Base-by-base conservation (phyloP, 2,329 filamentous ascomycete genomes). In the Apiospora arundinis region DNA sequence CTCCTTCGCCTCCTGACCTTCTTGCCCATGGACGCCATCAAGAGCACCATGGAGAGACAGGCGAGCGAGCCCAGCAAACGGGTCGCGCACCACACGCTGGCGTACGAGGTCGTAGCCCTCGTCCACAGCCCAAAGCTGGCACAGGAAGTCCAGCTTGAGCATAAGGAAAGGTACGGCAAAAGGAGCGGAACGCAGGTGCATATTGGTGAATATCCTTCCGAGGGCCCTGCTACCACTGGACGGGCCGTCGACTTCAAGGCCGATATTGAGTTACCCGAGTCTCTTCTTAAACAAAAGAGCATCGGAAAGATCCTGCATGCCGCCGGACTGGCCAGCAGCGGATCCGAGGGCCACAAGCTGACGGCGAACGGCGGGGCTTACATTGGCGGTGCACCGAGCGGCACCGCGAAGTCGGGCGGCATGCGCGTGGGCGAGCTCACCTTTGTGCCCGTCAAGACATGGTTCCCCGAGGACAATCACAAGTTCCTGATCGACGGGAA, bases 1-100 rank as follows among this genome's bases (percentile, higher is more conserved):
- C 92, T 97, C 73, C 86, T 99, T 52, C 95, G 93, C 79, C 88
- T 97, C 28, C 95, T 99, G 80, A 99, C 96, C 0, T 97, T 99
- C 79, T 82, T 97, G 48, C 93, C 95, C 0, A 76, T 93, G 2
- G 78, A 86, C 9, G 81, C 90, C n/a, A 97, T 99, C 74, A 78
- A 86, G 3, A 77, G 84, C 18, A 81, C 93, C 69, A 93, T 98
- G 89, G 80, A 84, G 44, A 81, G 92, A 73, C 95, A 98, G 75
- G 82, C 81, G 11, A 74, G 85, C 40, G 88, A 95, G 70, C 93
- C 93, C 0, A 87, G 91, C 0, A 90, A 92, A 81, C 90, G 96
- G 42, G 80, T 90, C 70, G 95, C 95, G 3, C 95, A 99, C 76
- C 95, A 97, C 78, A 84, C 87, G 0, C 88, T 99, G 2, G 96